Evolutionary conservation across 2,329 filamentous ascomycete species (phyloP), one percentile per base, ranked within the genome.

Genomic region (Chrysoporthe cubensis): DNA sequence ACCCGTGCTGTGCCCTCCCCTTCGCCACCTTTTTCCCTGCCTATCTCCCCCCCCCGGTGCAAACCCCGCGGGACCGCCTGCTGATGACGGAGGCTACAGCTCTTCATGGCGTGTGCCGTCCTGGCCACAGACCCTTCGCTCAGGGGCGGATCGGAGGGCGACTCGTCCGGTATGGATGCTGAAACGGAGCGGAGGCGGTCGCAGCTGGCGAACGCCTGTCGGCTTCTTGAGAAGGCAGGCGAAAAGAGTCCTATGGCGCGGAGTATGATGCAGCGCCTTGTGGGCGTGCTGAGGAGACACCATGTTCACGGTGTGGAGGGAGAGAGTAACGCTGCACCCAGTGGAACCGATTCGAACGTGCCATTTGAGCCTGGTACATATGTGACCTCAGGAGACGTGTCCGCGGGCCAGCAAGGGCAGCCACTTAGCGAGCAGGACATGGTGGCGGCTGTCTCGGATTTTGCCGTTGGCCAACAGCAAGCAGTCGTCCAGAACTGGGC

Each of bases 41-140:
- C 5, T 8, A 26, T 3, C 37, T 37, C 40, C 32, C 9, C 4
- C 13, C 34, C 9, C 34, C 11, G 7, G 13, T 60, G 11, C 16
- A 32, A 18, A 3, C 11, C 42, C 21, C 26, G 40, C 16, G 21
- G 18, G 4, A 21, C 5, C 1, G 5, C 6, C 14, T 34, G 18
- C 48, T 56, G 14, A 64, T 21, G 4, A 11, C 7, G 37, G 16
- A 32, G 16, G 11, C 2, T 18, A 34, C 18, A 69, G 48, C 64
- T 69, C 5, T 69, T 67, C 7, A 69, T 70, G 54, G 70, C 70
- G 2, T 72, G 70, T 42, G 66, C 70, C 6, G 62, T 71, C 9
- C 69, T 72, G 13, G 66, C 62, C 6, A 69, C 68, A 16, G 69
- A 72, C 59, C 69, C 70, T 9, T 44, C 50, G 16, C 44, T 71